Conservation (phyloP, 75 land plant genomes). For the Pinus tabuliformis region DNA sequence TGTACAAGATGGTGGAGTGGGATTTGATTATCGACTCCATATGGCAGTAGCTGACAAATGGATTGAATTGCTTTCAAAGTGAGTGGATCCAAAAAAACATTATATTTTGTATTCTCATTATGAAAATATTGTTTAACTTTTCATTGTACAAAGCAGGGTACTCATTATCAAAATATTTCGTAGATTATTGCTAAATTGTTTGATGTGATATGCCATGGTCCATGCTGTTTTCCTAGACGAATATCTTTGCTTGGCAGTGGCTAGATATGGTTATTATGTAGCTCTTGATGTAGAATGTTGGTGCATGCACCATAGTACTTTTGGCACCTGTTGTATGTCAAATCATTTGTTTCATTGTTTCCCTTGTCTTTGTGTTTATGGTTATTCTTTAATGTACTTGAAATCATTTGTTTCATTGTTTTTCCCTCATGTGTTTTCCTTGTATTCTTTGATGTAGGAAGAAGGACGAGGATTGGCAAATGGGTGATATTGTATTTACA, state of each 20-base stretch:
- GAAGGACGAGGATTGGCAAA: constrained; percentile 82
- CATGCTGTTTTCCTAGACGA: not conserved
- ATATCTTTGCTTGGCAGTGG: not conserved
- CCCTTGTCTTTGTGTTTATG: not conserved
- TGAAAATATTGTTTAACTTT: not conserved
- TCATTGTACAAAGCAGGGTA: not conserved
- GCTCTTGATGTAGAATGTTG: not conserved
- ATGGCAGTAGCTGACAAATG: constrained; percentile 97
- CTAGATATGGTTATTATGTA: not conserved
- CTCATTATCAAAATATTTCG: not conserved
- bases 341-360: not conserved
- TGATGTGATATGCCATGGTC: not conserved
- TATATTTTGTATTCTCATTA: not conserved
- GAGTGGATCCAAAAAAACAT: constrained; percentile 1
- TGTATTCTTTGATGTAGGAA: constrained; percentile 34
- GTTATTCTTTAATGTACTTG: not conserved
- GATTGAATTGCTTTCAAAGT: constrained; percentile 68
- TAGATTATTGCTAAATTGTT: not conserved
- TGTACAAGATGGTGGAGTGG: constrained; percentile 85
- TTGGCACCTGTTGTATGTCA: not conserved
- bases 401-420: not conserved
- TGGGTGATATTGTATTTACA: constrained; percentile 87
- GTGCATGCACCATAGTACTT: not conserved
- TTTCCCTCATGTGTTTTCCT: not conserved
- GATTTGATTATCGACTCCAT: constrained; percentile 93